phyloP scores from a whole-genome alignment of 2,329 filamentous ascomycete species.

The Aureobasidium musti region DNA sequence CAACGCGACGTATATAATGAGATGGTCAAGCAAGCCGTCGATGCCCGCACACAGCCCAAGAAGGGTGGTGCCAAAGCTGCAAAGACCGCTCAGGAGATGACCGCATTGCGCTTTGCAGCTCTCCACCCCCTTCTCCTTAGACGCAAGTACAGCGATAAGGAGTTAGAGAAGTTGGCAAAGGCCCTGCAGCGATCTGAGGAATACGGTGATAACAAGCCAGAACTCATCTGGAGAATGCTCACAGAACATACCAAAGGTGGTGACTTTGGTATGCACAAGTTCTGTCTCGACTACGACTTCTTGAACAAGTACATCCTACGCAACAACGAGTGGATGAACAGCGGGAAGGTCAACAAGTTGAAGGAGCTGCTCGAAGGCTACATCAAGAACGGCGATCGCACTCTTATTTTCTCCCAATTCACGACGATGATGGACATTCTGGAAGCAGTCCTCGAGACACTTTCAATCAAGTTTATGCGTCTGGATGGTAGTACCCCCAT shows the following conservation, averaged over 20 bases:
- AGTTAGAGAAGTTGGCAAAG: constrained; percentile 68
- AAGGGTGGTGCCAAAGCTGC: constrained; percentile 14
- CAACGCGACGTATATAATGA: constrained; percentile 75
- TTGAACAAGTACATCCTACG: constrained; percentile 60
- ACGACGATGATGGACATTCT: constrained; percentile 89
- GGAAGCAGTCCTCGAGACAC: constrained; percentile 73
- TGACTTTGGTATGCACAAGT: constrained; percentile 64
- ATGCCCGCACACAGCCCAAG: constrained; percentile 41
- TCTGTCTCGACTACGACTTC: constrained; percentile 57
- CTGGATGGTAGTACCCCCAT: constrained; percentile 84
- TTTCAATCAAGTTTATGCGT: constrained; percentile 76
- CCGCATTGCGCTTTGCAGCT: constrained; percentile 88
- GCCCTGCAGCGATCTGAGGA: constrained; percentile 37
- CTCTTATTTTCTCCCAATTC: constrained; percentile 92
- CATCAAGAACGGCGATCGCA: constrained; percentile 77
- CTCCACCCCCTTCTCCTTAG: constrained; percentile 90
- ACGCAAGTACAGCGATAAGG: constrained; percentile 73
- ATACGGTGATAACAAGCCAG: constrained; percentile 39
- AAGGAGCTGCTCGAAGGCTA: constrained; percentile 72
- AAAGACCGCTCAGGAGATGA: constrained; percentile 55
- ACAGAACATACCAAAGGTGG: constrained; percentile 76
- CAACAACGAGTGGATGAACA: constrained; percentile 66
- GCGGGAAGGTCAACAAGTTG: constrained; percentile 84
- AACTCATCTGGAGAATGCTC: constrained; percentile 61
- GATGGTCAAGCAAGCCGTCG: constrained; percentile 63